These are phyloP conservation scores for Trichoderma citrinoviride DNA, from an alignment of 2,329 filamentous ascomycete species.

Conservation along the genomic window DNA sequence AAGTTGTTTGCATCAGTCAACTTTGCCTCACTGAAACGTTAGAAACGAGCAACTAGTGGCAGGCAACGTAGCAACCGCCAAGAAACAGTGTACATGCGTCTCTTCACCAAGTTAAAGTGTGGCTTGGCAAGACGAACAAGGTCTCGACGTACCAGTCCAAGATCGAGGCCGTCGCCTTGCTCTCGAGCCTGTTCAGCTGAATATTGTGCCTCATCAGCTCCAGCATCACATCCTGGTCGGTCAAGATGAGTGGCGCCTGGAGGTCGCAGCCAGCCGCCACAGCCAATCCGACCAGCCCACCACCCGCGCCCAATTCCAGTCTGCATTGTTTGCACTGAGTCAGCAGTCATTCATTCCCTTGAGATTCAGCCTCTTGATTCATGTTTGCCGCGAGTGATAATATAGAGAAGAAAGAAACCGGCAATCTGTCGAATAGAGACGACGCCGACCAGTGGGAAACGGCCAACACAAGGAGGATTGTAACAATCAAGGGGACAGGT, in stretches of 20 bases:
- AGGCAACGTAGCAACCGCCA: slow-evolving; percentile 8
- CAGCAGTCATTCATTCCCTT: slow-evolving; percentile 1
- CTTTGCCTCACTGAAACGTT: not conserved
- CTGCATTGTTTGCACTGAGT: slow-evolving; percentile 42
- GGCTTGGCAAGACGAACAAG: not conserved
- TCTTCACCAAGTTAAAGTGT: not conserved
- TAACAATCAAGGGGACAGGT: not conserved
- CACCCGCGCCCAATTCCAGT: slow-evolving; percentile 87
- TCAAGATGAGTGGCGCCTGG: slow-evolving; percentile 65
- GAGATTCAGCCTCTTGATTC: too few relatives aligned
- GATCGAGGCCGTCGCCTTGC: slow-evolving; percentile 62
- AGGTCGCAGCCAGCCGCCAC: slow-evolving; percentile 57
- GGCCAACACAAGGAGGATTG: too few relatives aligned
- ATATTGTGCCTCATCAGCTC: slow-evolving; percentile 85
- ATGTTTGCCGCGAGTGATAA: too few relatives aligned
- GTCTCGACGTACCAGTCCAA: slow-evolving; percentile 70
- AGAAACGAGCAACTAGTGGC: not conserved
- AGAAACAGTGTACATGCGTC: not conserved
- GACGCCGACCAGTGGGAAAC: too few relatives aligned
- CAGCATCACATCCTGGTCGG: slow-evolving; percentile 85
- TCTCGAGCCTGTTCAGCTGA: slow-evolving; percentile 68
- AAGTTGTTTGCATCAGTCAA: slow-evolving; percentile 16
- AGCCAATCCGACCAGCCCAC: slow-evolving; percentile 75
- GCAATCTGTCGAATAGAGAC: not conserved
- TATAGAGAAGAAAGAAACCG: not conserved